Percentiles rank a stretch among this genome's conserved stretches.
Evolutionary conservation across 768 basidiomycete genomes (phyloP).

Genomic region (Rubroboletus pulcherrimus): DNA sequence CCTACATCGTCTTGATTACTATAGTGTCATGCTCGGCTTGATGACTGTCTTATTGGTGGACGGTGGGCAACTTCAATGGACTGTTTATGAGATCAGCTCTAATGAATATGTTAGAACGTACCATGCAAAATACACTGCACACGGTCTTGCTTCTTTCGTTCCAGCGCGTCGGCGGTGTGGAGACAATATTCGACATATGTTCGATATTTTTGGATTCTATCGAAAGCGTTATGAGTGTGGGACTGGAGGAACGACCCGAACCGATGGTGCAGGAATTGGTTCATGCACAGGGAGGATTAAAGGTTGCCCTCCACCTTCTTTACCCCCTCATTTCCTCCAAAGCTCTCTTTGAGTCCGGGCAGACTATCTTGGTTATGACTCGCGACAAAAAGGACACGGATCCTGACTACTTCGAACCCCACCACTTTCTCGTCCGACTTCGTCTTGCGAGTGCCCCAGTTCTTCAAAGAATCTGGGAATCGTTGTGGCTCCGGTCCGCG

Average conservation of each 20-base stretch:
- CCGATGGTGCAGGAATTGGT: constrained; percentile 59
- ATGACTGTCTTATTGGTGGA: constrained; percentile 54
- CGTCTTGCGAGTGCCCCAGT: constrained; percentile 69
- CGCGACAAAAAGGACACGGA: constrained; percentile 80
- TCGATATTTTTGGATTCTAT: constrained; percentile 54
- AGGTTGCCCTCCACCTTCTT: constrained; percentile 75
- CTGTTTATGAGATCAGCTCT: background rate
- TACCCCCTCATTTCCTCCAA: constrained; percentile 74
- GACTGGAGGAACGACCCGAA: constrained; percentile 55
- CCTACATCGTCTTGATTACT: constrained; percentile 45
- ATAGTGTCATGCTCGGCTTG: constrained; percentile 52
- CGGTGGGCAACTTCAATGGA: constrained; percentile 34
- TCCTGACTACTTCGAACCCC: constrained; percentile 76
- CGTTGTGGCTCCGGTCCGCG: constrained; percentile 74
- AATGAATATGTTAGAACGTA: constrained; percentile 54
- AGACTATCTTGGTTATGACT: constrained; percentile 67
- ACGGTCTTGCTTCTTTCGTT: constrained; percentile 79
- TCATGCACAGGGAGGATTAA: constrained; percentile 77
- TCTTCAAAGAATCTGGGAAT: constrained; percentile 70
- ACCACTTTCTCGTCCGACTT: constrained; percentile 81
- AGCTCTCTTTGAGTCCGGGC: constrained; percentile 79
- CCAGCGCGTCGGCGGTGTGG: constrained; percentile 66
- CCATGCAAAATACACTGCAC: constrained; percentile 69
- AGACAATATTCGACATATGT: constrained; percentile 59
- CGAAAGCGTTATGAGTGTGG: constrained; percentile 45